Base-by-base conservation (phyloP, 257 asterid species). In the Solanum acaule region DNA sequence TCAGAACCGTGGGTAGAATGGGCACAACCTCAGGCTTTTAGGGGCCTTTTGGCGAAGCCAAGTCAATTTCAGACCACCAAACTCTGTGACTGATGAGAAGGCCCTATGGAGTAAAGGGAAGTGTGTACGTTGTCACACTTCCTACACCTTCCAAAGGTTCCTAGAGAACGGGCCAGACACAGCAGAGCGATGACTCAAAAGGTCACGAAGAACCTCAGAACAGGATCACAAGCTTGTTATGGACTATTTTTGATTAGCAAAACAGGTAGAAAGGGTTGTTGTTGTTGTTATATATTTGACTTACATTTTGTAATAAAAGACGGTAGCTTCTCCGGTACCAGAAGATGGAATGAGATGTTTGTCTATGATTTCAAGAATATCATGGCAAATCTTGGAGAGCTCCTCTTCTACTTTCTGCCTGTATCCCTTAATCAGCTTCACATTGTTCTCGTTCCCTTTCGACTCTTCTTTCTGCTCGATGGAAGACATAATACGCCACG, bases 401-500 rank as follows among this genome's bases (percentile, higher is more conserved):
- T 86, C 85, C 11, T 56, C 79, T 52, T 86, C 88, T 11, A 86
- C 88, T 20, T 86, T 86, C 37, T 75, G 84, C 18, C 73, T 46
- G 35, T 86, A 86, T 6, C 83, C 85, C 42, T 86, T 86, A 29
- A 72, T 52, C 25, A 71, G 52, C 85, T 52, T 75, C 8, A 46
- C 85, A 22, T 86, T 42, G 37, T 86, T 71, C 0, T 72, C 73
- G 0, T 86, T 86, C 14, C 88, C 98, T 89, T 95, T 96, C 13
- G 95, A 88, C 85, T 95, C 98, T 86, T 96, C 98, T 90, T 96
- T 95, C 91, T 95, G 99, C 89, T 96, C 98, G 31, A 96, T 96
- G 11, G 99, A 96, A 11, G 98, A 96, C 95, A 96, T 90, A 52
- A 96, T 96, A 73, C 99, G 92, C 99, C 99, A 96, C 1, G 99